Percentiles rank a stretch among this genome's conserved stretches.
Evolutionary conservation across 148 eudicot species (phyloP).

Genomic region (Silene latifolia): DNA sequence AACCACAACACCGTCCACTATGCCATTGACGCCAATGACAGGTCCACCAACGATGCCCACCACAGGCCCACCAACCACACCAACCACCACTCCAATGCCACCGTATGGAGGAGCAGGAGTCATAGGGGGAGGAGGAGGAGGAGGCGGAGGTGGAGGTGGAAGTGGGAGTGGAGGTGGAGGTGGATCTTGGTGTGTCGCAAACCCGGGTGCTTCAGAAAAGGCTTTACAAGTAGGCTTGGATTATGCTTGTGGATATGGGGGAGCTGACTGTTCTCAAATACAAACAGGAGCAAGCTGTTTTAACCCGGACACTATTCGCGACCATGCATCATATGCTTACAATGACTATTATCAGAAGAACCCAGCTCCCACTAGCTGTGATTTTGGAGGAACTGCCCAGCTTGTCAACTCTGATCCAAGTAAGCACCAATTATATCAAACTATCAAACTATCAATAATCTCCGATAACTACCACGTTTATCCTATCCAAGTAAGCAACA

Average conservation of each 20-base stretch:
- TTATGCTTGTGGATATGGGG: slow-evolving; percentile 96
- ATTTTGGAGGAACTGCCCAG: slow-evolving; percentile 84
- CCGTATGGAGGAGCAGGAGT: slow-evolving; percentile 21
- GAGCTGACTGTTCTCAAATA: slow-evolving; percentile 82
- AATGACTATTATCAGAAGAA: slow-evolving; percentile 90
- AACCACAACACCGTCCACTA: slow-evolving; percentile 29
- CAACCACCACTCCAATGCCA: slow-evolving; percentile 35
- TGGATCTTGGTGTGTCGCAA: slow-evolving; percentile 93
- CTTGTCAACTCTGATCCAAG: slow-evolving; percentile 77
- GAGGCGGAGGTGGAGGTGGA: not conserved
- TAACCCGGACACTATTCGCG: slow-evolving; percentile 58
- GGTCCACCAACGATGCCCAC: slow-evolving; percentile 16
- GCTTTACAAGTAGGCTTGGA: slow-evolving; percentile 89
- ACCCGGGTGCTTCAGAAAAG: slow-evolving; percentile 60
- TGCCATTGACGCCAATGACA: slow-evolving; percentile 9
- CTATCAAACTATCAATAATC: not conserved
- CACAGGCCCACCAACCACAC: slow-evolving; percentile 26
- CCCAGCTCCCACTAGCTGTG: slow-evolving; percentile 83
- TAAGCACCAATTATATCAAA: slow-evolving; percentile 34
- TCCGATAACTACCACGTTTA: not conserved
- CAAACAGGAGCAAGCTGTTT: slow-evolving; percentile 70
- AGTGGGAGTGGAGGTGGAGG: slow-evolving; percentile 39
- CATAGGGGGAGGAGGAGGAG: not conserved
- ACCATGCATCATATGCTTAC: slow-evolving; percentile 93
- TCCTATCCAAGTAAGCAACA: not conserved